Conservation (phyloP, 768 basidiomycete genomes). For the Leccinum barrowsii region DNA sequence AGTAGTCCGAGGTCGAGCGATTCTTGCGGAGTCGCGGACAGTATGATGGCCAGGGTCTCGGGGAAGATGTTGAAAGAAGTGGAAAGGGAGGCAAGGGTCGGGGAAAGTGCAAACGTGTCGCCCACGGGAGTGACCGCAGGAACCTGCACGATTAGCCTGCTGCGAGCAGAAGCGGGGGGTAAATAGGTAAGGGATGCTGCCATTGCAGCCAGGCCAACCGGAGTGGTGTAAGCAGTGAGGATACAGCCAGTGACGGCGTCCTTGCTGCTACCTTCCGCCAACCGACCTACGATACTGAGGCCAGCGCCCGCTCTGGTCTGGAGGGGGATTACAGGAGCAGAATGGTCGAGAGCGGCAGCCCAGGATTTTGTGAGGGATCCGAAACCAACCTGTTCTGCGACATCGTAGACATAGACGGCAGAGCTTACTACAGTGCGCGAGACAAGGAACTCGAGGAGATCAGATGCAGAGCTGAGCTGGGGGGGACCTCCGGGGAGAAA, state of each 20-base stretch:
- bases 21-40: slow-evolving; percentile 85
- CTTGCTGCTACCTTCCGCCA: slow-evolving; percentile 76
- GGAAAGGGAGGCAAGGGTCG: slow-evolving; percentile 70
- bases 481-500: background rate
- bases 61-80: slow-evolving; percentile 59
- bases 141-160: slow-evolving; percentile 80
- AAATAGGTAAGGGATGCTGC: slow-evolving; percentile 72
- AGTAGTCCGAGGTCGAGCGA: slow-evolving; percentile 71
- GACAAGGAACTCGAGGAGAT: slow-evolving; percentile 64
- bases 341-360: slow-evolving; percentile 40
- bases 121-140: slow-evolving; percentile 68
- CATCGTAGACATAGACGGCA: slow-evolving; percentile 75
- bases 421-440: slow-evolving; percentile 56
- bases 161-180: slow-evolving; percentile 55
- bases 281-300: slow-evolving; percentile 68
- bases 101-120: slow-evolving; percentile 65
- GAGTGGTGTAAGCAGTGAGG: slow-evolving; percentile 79
- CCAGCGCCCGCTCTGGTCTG: slow-evolving; percentile 88
- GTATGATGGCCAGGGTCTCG: slow-evolving; percentile 63
- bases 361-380: slow-evolving; percentile 69
- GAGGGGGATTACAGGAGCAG: slow-evolving; percentile 59
- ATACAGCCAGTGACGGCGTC: slow-evolving; percentile 57
- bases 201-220: slow-evolving; percentile 81
- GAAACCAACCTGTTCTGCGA: slow-evolving; percentile 82
- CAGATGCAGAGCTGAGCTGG: slow-evolving; percentile 45